Percentiles rank a stretch among this genome's conserved stretches.
Conservation (phyloP, 176 grass and related monocot species). For the Thalia dealbata region DNA sequence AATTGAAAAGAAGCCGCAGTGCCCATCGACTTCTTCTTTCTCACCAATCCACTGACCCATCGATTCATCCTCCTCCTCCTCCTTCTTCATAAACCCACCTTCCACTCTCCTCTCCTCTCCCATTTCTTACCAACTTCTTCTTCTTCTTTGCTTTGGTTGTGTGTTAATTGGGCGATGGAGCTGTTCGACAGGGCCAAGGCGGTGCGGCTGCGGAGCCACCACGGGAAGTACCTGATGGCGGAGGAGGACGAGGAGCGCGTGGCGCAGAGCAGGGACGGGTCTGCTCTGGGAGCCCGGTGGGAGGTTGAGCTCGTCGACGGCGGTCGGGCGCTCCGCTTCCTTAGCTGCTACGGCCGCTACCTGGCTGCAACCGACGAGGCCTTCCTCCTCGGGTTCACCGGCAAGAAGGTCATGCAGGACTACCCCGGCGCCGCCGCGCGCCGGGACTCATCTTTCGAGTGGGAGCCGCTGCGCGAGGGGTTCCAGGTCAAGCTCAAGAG, state of each 20-base stretch:
- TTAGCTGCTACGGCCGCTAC: conserved; percentile 12
- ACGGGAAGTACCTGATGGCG: conserved; percentile 22
- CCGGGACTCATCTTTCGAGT: conserved; percentile 13
- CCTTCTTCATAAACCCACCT: too few relatives aligned
- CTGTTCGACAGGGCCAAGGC: conserved; percentile 16
- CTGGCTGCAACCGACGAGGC: conserved; percentile 11
- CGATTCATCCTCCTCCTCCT: too few relatives aligned
- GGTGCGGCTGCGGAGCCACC: conserved; percentile 19
- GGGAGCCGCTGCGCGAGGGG: conserved; percentile 40
- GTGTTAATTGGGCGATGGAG: conserved; percentile 1
- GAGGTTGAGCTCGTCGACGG: background rate
- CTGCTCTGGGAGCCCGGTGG: background rate
- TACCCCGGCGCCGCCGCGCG: background rate
- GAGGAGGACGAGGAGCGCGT: conserved; percentile 19
- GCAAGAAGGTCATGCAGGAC: conserved; percentile 21
- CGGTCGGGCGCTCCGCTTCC: background rate
- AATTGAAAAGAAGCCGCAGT: too few relatives aligned
- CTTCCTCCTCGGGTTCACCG: conserved; percentile 17
- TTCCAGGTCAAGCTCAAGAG: conserved; percentile 41
- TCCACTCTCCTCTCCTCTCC: too few relatives aligned
- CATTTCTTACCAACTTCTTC: too few relatives aligned
- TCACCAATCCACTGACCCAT: too few relatives aligned
- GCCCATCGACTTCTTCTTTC: too few relatives aligned
- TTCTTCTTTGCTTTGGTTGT: too few relatives aligned
- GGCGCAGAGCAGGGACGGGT: conserved; percentile 11